These are phyloP conservation scores for Wickerhamomyces xylosicus DNA, from an alignment of 805 yeast species.

Conservation along the genomic window DNA sequence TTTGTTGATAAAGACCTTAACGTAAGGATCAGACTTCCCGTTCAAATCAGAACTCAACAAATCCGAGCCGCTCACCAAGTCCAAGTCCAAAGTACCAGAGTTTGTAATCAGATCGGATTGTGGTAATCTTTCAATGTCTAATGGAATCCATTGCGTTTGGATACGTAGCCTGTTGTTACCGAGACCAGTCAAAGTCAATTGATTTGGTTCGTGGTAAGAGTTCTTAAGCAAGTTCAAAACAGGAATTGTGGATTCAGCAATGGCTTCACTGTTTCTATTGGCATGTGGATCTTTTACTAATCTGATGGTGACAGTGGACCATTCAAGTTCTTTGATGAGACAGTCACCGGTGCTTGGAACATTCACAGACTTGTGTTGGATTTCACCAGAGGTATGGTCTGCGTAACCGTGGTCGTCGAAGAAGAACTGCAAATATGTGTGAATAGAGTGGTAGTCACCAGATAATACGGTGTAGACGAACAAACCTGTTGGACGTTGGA, in stretches of 20 bases:
- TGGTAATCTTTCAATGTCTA: slow-evolving; percentile 50
- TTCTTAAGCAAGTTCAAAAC: slow-evolving; percentile 54
- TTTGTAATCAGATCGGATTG: slow-evolving; percentile 66
- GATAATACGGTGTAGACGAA: slow-evolving; percentile 56
- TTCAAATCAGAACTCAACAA: slow-evolving; percentile 81
- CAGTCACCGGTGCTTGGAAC: slow-evolving; percentile 58
- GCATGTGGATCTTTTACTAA: slow-evolving; percentile 43
- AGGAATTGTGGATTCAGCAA: slow-evolving; percentile 57
- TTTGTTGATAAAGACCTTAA: slow-evolving; percentile 58
- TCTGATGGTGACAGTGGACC: slow-evolving; percentile 57
- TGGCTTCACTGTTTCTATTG: slow-evolving; percentile 43
- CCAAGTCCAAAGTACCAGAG: slow-evolving; percentile 59
- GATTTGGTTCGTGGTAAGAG: slow-evolving; percentile 53
- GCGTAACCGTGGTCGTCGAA: slow-evolving; percentile 70
- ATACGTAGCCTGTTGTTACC: slow-evolving; percentile 43
- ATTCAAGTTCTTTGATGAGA: slow-evolving; percentile 66
- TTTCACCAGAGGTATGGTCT: slow-evolving; percentile 44
- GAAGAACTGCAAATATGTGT: slow-evolving; percentile 60
- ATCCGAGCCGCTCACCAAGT: slow-evolving; percentile 51
- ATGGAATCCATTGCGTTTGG: slow-evolving; percentile 73
- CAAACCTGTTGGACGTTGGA: slow-evolving; percentile 62
- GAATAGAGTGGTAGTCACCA: slow-evolving; percentile 43
- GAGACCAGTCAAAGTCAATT: slow-evolving; percentile 43
- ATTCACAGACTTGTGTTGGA: slow-evolving; percentile 24
- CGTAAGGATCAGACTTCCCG: slow-evolving; percentile 92